Percentiles rank a stretch among this genome's conserved stretches.
Conservation (phyloP, 306 rosid species). For the Vachellia pachyceras region DNA sequence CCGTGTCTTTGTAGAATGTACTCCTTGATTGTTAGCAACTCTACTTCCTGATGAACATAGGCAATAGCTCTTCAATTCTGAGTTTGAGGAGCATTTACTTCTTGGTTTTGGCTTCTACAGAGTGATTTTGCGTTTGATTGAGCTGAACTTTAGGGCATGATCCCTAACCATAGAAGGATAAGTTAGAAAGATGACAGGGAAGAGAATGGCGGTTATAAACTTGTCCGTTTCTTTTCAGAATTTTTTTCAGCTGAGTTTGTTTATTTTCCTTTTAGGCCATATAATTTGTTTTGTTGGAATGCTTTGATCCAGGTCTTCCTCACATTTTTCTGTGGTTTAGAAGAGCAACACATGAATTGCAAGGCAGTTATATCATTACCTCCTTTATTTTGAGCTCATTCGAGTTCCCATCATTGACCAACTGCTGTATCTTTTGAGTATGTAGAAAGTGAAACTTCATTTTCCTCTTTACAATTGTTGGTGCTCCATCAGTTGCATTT, state of each 20-base stretch:
- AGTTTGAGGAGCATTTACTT: constrained; percentile 53
- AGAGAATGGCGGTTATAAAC: background rate
- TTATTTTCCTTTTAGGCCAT: background rate
- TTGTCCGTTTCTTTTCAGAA: background rate
- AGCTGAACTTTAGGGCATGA: background rate
- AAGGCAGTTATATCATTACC: background rate
- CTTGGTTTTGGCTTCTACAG: background rate
- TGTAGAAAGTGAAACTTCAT: background rate
- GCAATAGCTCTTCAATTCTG: constrained; percentile 29
- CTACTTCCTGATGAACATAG: background rate
- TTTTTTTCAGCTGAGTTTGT: background rate
- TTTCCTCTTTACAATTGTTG: background rate
- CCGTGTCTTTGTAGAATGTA: background rate
- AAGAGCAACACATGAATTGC: background rate
- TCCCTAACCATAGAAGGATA: background rate
- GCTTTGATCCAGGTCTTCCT: background rate
- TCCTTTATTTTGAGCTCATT: background rate
- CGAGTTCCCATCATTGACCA: background rate
- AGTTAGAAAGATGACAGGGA: background rate
- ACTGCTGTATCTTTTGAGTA: constrained; percentile 12
- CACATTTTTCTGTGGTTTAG: background rate
- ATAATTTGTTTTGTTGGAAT: background rate
- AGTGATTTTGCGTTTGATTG: background rate
- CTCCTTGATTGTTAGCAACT: background rate
- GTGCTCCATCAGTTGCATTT: background rate